Evolutionary conservation across 768 basidiomycete genomes (phyloP), one percentile per base, ranked within the genome.

Genomic region (Psilocybe sp.): DNA sequence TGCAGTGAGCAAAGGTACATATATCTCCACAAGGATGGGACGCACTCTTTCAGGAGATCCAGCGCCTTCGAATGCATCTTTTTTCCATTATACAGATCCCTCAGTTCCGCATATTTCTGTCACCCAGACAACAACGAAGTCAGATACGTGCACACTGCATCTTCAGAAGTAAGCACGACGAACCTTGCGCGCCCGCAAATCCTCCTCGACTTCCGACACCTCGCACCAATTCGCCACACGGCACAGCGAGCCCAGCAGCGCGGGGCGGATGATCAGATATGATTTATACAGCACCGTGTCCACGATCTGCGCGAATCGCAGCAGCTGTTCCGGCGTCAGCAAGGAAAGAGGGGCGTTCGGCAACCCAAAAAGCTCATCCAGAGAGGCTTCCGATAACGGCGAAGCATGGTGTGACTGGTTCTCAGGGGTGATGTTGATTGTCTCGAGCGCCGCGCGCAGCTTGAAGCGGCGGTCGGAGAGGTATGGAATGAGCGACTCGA

Each of bases 221-320:
- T 98, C 97, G 66, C 96, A 98, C 93, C 94, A 99, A 66, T 97
- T 98, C 2, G 91, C 81, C 19, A 96, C 73, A 38, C 96, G 80
- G 67, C 96, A 98, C 44, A 98, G 67, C 28, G 91, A 83, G 0
- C 91, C 92, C 9, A 98, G 71, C 49, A 99, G 70, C 11, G 77
- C 80, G 0, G 96, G 92, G 39, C 87, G 75, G 37, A 87, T 85
- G 16, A 91, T 76, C 16, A 98, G 70, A 65, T 96, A 97, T 2
- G 88, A 85, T 69, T 97, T 96, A 69, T 98, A 94, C 55, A 98
- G 70, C 8, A 91, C 95, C 1, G 97, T 98, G 60, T 98, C 92
- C 19, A 98, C 89, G 32, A 98, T 84, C 68, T 98, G 95, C 1
- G 94, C 93, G 49, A 87, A 91, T 15, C 91, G 79, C 34, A 95